Evolutionary conservation across 305 asterid genomes (phyloP), one percentile per base, ranked within the genome.

Genomic region (Ilex paraguariensis): DNA sequence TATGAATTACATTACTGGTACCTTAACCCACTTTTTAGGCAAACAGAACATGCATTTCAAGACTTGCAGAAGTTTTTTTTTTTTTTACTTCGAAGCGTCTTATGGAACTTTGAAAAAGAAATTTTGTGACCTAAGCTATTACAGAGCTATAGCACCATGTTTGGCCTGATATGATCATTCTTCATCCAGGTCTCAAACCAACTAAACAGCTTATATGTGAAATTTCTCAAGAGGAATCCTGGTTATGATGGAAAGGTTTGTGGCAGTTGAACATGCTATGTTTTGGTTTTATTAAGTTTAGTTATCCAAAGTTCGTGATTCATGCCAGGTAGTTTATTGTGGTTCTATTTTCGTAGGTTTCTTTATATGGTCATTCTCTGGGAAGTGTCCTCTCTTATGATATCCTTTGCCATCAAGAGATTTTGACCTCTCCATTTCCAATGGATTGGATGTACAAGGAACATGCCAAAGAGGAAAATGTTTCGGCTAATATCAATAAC

Each of bases 301-400:
- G 60, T 58, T 54, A 42, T 10, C 39, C 56, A 60, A 21, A 64
- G 62, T 60, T 62, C 54, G 39, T 62, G 59, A 39, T 62, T 61
- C 59, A 65, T 56, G 65, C 75, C 65, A 5, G 53, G 11, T 52
- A 58, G 56, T 39, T 17, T 17, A n/a, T 55, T 31, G 45, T 63
- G 57, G 31, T 59, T 59, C 57, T 57, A 68, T 56, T 62, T 57
- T 67, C 66, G 64, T 72, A 93, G 99, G 89, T 93, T 77, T 93
- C 99, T 45, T 53, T 93, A 61, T 93, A 90, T 66, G 99, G 92
- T 42, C 99, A 93, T 85, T 93, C 99, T 63, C 77, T 93, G 70
- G 99, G 99, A 76, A 93, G 99, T 70, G 97, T 93, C 68, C 83
- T 93, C 69, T 86, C 97, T 31, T 93, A 87, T 60, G 97, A 93